Evolutionary conservation across 148 eudicot species (phyloP), one percentile per base, ranked within the genome.

Genomic region (Dianthus caryophyllus): DNA sequence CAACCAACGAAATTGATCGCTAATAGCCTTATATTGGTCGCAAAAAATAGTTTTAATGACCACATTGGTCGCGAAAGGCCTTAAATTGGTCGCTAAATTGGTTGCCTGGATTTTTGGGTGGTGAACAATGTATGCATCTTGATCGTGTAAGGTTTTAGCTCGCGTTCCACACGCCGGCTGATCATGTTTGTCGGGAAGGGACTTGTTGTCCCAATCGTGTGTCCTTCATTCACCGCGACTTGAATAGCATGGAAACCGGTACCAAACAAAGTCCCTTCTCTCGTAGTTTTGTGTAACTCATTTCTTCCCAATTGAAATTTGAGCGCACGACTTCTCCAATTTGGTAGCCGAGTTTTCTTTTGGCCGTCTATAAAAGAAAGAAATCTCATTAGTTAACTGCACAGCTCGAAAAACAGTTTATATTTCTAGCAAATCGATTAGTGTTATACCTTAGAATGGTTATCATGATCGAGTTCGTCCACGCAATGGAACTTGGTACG

Each of bases 201-300:
- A n/a, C n/a, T 17, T 49, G 53, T 5, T 16, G n/a, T 22, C n/a
- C 38, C 38, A 2, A 3, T 33, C 7, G 7, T 33, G 7, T 7
- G 22, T 49, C 46, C 6, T 44, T 43, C 50, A 31, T 53, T 53
- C 38, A 68, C 31, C 25, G 16, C 18, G 63, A 36, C 50, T 48
- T 36, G 64, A 69, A 68, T 47, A 69, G 2, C 77, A 69, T 54
- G 24, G 77, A 75, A 15, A 75, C 64, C 12, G 77, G 77, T 54
- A 75, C 69, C 64, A 75, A 46, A 47, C 77, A 75, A n/a, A 75
- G 73, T 55, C 77, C 73, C 38, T 33, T 33, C 38, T 33, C 38
- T 33, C 38, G 38, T 2, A 33, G 38, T 33, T 33, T 33, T 33
- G 68, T 44, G 55, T 46, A 63, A 50, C 55, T 54, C 63, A 74